Conservation (phyloP, 768 basidiomycete genomes). For the Pulveroboletus ravenelii region DNA sequence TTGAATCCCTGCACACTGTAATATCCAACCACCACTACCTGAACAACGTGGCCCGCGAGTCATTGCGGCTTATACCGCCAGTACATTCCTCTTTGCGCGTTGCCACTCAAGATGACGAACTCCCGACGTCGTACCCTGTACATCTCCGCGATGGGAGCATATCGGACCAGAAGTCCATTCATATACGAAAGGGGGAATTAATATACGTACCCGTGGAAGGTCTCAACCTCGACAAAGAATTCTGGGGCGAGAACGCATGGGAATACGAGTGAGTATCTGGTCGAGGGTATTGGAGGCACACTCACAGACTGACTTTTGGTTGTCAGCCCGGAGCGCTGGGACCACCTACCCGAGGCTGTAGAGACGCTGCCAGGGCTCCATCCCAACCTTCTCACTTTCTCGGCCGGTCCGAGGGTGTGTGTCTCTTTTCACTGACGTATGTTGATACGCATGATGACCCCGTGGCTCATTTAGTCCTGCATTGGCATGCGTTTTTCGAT, state of each 20-base stretch:
- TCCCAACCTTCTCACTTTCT: constrained; percentile 69
- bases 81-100: constrained; percentile 78
- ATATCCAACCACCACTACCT: constrained; percentile 65
- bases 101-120: constrained; percentile 70
- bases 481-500: constrained; percentile 79
- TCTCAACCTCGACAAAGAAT: constrained; percentile 68
- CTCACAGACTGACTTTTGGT: background rate
- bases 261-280: constrained; percentile 58
- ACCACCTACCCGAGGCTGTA: constrained; percentile 66
- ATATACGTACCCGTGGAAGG: constrained; percentile 78
- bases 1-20: constrained; percentile 51
- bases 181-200: constrained; percentile 62
- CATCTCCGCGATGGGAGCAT: constrained; percentile 44
- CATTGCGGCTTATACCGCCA: constrained; percentile 73
- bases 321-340: constrained; percentile 76
- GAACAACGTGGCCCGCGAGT: constrained; percentile 72
- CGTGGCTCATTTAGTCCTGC: constrained; percentile 53
- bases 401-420: constrained; percentile 74
- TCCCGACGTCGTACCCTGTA: constrained; percentile 69
- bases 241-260: constrained; percentile 84
- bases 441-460: background rate
- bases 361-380: constrained; percentile 66
- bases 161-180: constrained; percentile 39
- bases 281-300: background rate
- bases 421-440: constrained; percentile 23